phyloP scores from a whole-genome alignment of 2,329 filamentous ascomycete genomes.

The Volutella citrinella region DNA sequence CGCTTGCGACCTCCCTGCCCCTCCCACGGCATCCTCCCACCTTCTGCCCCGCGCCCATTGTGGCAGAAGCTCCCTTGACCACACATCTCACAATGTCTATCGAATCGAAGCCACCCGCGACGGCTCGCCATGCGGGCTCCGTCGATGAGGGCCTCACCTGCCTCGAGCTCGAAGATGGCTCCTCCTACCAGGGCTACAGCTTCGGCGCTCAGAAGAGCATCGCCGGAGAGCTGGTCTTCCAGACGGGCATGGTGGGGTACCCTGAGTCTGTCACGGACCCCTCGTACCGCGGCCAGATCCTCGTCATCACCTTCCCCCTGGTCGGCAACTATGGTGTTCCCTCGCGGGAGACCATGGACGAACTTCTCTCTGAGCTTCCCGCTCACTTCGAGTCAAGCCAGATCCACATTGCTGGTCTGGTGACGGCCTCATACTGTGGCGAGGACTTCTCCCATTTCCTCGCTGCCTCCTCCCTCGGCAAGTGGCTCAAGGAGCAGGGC shows the following conservation, averaged over 20 bases:
- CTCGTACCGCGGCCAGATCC: slow-evolving; percentile 87
- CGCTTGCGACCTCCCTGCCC: slow-evolving; percentile 29
- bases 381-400: slow-evolving; percentile 89
- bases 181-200: slow-evolving; percentile 89
- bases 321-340: slow-evolving; percentile 98
- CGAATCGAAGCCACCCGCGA: slow-evolving; percentile 51
- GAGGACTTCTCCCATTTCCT: slow-evolving; percentile 96
- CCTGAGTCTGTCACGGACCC: slow-evolving; percentile 89
- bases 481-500: slow-evolving; percentile 95
- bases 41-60: slow-evolving; percentile 29
- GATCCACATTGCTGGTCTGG: slow-evolving; percentile 91
- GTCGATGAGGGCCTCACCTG: slow-evolving; percentile 66
- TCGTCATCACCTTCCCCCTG: slow-evolving; percentile 93
- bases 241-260: slow-evolving; percentile 99
- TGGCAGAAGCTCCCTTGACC: slow-evolving; percentile 13
- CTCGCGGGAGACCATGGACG: slow-evolving; percentile 78
- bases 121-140: slow-evolving; percentile 53
- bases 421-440: slow-evolving; percentile 87
- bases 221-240: slow-evolving; percentile 96
- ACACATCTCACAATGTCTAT: slow-evolving; percentile 29
- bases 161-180: slow-evolving; percentile 90
- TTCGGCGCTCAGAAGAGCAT: slow-evolving; percentile 95
- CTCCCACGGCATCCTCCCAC: slow-evolving; percentile 18
- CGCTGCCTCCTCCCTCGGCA: slow-evolving; percentile 82
- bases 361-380: slow-evolving; percentile 79